A percentile compares a stretch with the other conserved stretches of the same genome.
These are phyloP conservation scores for Botrytis deweyae DNA, from an alignment of 2,329 filamentous ascomycete species.

Conservation along the genomic window DNA sequence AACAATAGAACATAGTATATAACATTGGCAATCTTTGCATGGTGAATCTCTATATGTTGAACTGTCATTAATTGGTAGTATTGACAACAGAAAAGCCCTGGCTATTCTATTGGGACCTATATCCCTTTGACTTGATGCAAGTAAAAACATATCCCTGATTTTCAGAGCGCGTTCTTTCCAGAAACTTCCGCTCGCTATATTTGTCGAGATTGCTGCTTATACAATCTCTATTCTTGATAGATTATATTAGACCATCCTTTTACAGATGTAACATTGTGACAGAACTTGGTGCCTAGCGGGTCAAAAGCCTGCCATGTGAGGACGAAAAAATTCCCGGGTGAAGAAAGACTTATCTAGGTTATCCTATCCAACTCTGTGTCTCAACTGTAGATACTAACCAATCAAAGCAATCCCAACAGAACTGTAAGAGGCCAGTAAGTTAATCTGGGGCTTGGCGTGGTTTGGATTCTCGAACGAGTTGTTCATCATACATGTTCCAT, in stretches of 20 bases:
- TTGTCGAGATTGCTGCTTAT: not conserved
- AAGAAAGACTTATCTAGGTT: not conserved
- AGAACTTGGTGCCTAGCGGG: not conserved
- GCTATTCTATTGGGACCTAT: rapidly evolving
- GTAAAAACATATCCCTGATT: not conserved
- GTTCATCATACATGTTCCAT: no score
- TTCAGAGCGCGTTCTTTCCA: no score
- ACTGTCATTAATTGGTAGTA: not conserved
- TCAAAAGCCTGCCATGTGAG: not conserved
- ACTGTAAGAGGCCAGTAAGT: not conserved
- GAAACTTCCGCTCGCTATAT: not conserved
- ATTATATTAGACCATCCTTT: not conserved
- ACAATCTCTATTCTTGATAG: not conserved
- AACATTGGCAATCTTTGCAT: not conserved
- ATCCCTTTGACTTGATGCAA: not conserved
- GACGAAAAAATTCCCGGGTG: not conserved
- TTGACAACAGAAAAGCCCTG: not conserved
- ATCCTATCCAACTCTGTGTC: not conserved
- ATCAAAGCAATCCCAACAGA: not conserved
- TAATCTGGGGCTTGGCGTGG: not conserved
- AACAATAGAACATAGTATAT: not conserved
- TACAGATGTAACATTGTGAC: not conserved
- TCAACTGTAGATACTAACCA: not conserved
- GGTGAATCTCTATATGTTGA: not conserved
- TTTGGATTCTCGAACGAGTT: not conserved